Percentiles rank a stretch among this genome's conserved stretches.
phyloP scores from a whole-genome alignment of 2,329 filamentous ascomycete species.

The Neofusicoccum laricinum region DNA sequence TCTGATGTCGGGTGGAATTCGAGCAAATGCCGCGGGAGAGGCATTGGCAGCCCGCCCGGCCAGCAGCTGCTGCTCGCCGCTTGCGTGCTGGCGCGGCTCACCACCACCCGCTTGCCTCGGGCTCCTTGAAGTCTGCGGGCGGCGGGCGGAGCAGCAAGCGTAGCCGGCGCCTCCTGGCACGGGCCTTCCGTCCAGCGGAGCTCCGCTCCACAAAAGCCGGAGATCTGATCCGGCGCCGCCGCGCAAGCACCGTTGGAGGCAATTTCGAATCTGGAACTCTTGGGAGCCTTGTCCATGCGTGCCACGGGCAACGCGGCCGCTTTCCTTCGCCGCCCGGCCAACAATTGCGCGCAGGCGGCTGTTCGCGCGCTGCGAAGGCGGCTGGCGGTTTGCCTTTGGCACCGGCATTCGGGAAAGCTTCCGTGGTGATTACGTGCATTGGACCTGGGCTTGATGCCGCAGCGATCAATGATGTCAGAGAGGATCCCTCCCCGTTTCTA shows the following conservation, averaged over 20 bases:
- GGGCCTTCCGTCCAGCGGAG: slow-evolving; percentile 6
- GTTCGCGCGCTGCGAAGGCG: background rate
- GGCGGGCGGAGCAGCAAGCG: slow-evolving; percentile 3
- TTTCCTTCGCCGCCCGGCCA: background rate
- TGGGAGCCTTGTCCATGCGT: slow-evolving; percentile 1
- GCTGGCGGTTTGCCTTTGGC: background rate
- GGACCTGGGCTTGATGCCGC: background rate
- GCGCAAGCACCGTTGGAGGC: background rate
- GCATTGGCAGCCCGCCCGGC: background rate
- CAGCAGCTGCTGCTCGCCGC: background rate
- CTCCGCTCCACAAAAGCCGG: slow-evolving; percentile 15
- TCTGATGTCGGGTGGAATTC: background rate
- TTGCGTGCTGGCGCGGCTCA: background rate
- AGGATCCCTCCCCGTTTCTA: slow-evolving; percentile 8
- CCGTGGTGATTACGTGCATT: background rate
- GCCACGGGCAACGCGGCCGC: background rate
- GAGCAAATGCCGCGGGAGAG: background rate
- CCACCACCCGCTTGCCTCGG: background rate
- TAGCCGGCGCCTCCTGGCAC: slow-evolving; percentile 5
- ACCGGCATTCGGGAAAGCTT: background rate
- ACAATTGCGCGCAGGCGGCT: background rate
- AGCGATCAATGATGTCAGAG: slow-evolving; percentile 14
- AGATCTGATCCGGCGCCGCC: slow-evolving; percentile 10
- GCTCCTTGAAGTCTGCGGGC: background rate
- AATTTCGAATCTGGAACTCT: background rate